These are phyloP conservation scores for Cutaneotrichosporon sp. DNA, from an alignment of 1,284 basidiomycete genomes.

Conservation along the genomic window DNA sequence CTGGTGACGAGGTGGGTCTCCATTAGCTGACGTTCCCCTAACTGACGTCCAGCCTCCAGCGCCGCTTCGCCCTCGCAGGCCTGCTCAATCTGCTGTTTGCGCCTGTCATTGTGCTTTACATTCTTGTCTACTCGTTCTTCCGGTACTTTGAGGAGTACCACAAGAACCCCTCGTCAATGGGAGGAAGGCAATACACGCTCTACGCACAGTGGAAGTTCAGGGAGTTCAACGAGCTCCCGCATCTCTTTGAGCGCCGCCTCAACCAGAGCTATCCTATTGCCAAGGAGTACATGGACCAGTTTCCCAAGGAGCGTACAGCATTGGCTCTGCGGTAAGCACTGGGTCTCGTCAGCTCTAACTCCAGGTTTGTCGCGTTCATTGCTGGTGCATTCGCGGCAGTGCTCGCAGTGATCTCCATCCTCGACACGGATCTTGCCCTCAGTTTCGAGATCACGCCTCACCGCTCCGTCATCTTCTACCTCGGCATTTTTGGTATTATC, in stretches of 20 bases:
- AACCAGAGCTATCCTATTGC: constrained; percentile 83
- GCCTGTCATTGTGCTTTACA: constrained; percentile 95
- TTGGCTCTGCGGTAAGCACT: constrained; percentile 73
- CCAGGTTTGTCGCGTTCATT: constrained; percentile 88
- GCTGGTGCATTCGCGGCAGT: constrained; percentile 95
- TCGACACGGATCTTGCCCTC: constrained; percentile 86
- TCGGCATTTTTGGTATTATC: constrained; percentile 79
- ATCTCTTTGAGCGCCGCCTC: constrained; percentile 79
- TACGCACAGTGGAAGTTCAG: constrained; percentile 98
- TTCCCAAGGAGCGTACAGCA: constrained; percentile 89
- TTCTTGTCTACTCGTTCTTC: constrained; percentile 98
- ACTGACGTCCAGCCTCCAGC: constrained; percentile 58
- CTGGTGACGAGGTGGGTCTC: constrained; percentile 73
- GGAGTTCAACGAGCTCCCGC: constrained; percentile 97
- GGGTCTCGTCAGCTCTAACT: not conserved
- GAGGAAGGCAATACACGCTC: constrained; percentile 84
- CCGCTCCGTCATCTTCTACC: constrained; percentile 87
- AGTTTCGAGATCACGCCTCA: constrained; percentile 93
- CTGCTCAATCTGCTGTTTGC: constrained; percentile 90
- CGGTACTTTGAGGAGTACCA: constrained; percentile 99
- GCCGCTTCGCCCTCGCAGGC: constrained; percentile 93
- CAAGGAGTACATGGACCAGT: constrained; percentile 94
- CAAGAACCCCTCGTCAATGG: constrained; percentile 92
- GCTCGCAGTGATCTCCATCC: constrained; percentile 78
- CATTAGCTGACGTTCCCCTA: not conserved